These are phyloP conservation scores for Picea glauca DNA, from an alignment of 75 land plant genomes.

Conservation along the genomic window DNA sequence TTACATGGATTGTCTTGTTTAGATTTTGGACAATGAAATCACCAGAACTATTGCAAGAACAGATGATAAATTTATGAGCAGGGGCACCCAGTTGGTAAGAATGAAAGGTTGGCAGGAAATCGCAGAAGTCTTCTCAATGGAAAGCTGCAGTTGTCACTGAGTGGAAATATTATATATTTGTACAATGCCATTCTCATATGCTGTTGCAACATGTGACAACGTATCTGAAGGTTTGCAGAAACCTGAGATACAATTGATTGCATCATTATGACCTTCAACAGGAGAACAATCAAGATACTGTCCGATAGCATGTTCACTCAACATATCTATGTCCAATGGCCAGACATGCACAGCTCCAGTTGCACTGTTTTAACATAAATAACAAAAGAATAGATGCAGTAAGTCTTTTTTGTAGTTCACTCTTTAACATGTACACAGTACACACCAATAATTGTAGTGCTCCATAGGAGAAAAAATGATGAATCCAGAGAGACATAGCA, in stretches of 20 bases:
- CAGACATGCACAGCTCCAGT: constrained; percentile 30
- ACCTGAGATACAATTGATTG: constrained; percentile 30
- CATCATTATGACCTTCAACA: constrained; percentile 17
- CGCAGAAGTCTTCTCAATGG: not conserved
- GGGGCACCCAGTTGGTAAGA: not conserved
- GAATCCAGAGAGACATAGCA: not conserved
- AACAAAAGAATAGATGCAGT: not conserved
- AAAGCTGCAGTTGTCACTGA: not conserved
- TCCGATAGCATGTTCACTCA: not conserved
- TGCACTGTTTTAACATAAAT: constrained; percentile 14
- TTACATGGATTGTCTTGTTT: not conserved
- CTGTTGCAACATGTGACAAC: constrained; percentile 23
- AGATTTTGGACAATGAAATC: not conserved
- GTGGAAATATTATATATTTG: constrained; percentile 25
- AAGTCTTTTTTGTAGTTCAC: not conserved
- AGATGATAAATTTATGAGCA: not conserved
- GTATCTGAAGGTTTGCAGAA: constrained; percentile 16
- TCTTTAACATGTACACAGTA: not conserved
- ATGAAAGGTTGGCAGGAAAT: not conserved
- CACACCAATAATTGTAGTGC: too few species aligned
- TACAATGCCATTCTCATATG: constrained; percentile 28
- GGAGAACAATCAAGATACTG: constrained; percentile 21
- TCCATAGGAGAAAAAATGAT: not conserved
- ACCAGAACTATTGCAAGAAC: not conserved
- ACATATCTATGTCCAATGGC: constrained; percentile 17